Percentiles rank a stretch among this genome's conserved stretches.
Evolutionary conservation across 768 basidiomycete genomes (phyloP).

Genomic region (Tulasnella sp.): DNA sequence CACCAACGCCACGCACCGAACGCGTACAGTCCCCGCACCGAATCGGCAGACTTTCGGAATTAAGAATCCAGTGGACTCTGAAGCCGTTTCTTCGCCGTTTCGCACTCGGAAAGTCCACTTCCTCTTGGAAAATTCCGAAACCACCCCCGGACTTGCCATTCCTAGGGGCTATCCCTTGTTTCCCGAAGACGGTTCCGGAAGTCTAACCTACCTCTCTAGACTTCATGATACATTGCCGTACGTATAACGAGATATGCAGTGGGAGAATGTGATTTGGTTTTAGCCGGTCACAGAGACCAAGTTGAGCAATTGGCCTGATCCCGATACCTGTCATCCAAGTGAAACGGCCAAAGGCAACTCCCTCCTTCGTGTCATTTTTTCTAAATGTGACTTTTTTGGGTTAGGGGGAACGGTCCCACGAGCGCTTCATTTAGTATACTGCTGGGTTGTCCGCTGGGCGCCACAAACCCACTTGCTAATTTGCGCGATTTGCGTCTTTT

Average conservation of each 20-base stretch:
- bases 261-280: background rate
- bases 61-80: background rate
- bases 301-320: background rate
- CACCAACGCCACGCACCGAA: background rate
- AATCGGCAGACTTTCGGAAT: background rate
- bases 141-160: background rate
- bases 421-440: no score
- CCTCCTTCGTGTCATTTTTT: background rate
- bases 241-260: background rate
- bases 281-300: background rate
- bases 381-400: background rate
- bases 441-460: no score
- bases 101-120: background rate
- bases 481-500: no score
- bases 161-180: background rate
- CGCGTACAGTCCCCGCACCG: background rate
- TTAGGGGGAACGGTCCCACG: no score
- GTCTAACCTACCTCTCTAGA: background rate
- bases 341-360: background rate
- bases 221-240: background rate
- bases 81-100: background rate
- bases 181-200: background rate
- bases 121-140: background rate
- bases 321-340: background rate
- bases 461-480: no score